phyloP scores from a whole-genome alignment of 176 grass and related monocot species.

The Oryza glumipatula region DNA sequence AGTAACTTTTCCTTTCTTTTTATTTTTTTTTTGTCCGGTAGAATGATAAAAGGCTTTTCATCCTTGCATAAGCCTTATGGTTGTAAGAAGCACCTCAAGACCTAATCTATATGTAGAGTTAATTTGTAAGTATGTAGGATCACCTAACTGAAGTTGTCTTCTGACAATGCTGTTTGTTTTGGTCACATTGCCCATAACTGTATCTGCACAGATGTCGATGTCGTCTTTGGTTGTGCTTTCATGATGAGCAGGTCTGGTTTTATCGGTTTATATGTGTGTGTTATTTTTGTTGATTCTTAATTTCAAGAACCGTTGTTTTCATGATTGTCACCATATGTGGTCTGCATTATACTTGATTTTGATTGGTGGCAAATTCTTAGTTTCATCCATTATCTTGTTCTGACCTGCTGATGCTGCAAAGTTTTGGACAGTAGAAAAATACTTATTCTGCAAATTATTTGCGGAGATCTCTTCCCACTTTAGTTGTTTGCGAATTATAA shows the following conservation, averaged over 20 bases:
- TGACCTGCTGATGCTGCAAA: not conserved
- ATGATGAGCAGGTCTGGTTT: conserved; percentile 3
- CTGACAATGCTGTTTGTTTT: conserved; percentile 18
- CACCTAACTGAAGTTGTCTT: conserved; percentile 27
- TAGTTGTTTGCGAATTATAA: conserved; percentile 1
- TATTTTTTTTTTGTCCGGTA: not conserved
- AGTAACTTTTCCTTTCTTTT: conserved; percentile 24
- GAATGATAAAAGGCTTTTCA: conserved; percentile 8
- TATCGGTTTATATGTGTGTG: not conserved
- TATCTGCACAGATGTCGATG: not conserved
- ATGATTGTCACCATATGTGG: not conserved
- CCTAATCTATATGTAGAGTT: conserved; percentile 40
- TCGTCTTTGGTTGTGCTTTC: conserved; percentile 28
- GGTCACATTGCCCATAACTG: not conserved
- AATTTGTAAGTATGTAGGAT: conserved; percentile 24
- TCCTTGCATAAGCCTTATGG: conserved; percentile 41
- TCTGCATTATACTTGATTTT: conserved; percentile 7
- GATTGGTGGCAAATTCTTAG: conserved; percentile 3
- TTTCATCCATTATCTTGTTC: not conserved
- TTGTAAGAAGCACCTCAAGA: conserved; percentile 37
- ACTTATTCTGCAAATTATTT: not conserved
- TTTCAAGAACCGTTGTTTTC: not conserved
- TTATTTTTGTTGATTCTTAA: conserved; percentile 6
- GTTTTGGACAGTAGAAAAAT: conserved; percentile 7
- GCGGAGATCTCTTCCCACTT: conserved; percentile 12